Evolutionary conservation across 352 stramenopile genomes (phyloP), one percentile per base, ranked within the genome.

Genomic region (Globisporangium nagaii): DNA sequence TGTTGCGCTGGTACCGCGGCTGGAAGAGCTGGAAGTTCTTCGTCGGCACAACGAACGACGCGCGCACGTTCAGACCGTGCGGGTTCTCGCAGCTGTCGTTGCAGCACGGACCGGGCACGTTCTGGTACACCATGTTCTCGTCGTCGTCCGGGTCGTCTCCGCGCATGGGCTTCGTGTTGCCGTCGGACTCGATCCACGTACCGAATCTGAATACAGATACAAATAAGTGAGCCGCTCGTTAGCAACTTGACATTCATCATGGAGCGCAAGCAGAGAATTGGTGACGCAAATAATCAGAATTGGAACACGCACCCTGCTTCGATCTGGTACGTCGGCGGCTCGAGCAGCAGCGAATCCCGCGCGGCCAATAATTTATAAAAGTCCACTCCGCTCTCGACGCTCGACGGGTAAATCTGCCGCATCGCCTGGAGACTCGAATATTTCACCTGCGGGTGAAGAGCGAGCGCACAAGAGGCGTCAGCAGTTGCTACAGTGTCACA

Each of bases 1-100:
- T 96, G 71, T 96, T 96, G 15, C 84, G 81, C 55, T 95, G 86
- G 65, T 96, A 96, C 3, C 78, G 70, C 10, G 70, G 58, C 56
- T 85, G 71, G 51, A 96, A 95, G 32, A 92, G 72, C 60, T 86
- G 73, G 42, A 90, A 89, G 49, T 79, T 63, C 66, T 90, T 90
- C 11, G 80, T 82, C 1, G 82, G 79, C 20, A 73, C 75, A n/a
- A 92, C 75, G 35, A 92, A 92, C 22, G 82, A 90, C 22, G 82
- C 82, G 2, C 78, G 78, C 2, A 92, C 82, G 41, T 86, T 90
- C 35, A 92, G 57, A 2, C 82, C 82, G 37, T 90, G 79, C 39
- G 82, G 82, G 42, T 92, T 92, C 58, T 92, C 79, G 27, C 82
- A 92, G 25, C 75, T 88, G 56, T 92, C 82, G 52, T 90, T 87